Base-by-base conservation (phyloP, 306 rosid species). In the Gillenia trifoliata region DNA sequence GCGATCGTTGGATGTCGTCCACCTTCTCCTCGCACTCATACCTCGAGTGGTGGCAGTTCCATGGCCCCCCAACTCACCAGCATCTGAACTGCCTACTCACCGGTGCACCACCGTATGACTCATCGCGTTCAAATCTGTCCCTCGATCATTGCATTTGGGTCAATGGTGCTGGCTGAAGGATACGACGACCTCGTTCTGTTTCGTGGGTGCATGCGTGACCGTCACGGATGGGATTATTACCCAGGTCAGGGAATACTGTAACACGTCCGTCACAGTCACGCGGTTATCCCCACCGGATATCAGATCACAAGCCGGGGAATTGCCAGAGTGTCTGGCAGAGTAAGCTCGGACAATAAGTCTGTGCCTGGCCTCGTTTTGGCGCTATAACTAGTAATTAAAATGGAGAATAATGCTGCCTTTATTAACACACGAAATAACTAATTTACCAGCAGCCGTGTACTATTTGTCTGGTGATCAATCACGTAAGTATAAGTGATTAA, bases 31-130 rank as follows among this genome's bases (percentile, higher is more conserved):
- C 0, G 85, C 93, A 0, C 82, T n/a, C 92, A 4, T 81, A 88
- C 72, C 65, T 92, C 34, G 97, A 88, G 70, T 92, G 96, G 96
- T 90, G 96, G n/a, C n/a, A n/a, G 96, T 92, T 88, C 88, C 97
- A 92, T 26, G 96, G 96, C 59, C 96, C 96, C 0, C 88, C 89
- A 11, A 28, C 80, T 6, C 91, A 87, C 80, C 92, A 85, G 79
- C 87, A 90, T 68, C 76, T 92, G 85, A 74, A 85, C 71, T 86
- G 84, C 23, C 65, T 81, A 4, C 89, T 92, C 81, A 88, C 93
- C 0, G 83, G 87, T 62, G 61, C 87, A 1, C 49, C 83, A 3
- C 80, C 77, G 4, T 56, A 41, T 74, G 71, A 76, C 49, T 33
- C 80, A 25, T 64, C n/a, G n/a, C 83, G 11, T 89, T 86, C 73